Conservation (phyloP, 805 yeast species). For the Cyberlindnera nakhonratchasimensis region DNA sequence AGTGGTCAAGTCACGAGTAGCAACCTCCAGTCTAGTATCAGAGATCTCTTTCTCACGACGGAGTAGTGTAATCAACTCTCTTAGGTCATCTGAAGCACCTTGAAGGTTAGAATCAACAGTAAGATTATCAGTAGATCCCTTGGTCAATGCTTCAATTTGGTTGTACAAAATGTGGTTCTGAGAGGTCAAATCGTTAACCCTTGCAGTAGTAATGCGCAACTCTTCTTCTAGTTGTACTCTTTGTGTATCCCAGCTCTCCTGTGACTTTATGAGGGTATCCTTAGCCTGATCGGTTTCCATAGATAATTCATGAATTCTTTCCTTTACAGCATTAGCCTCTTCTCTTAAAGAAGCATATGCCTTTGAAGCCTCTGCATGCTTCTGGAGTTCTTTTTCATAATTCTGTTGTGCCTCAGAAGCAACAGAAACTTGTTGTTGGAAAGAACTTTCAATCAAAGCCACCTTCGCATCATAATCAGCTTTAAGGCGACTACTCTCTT, state of each 20-base stretch:
- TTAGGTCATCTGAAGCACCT: constrained; percentile 32
- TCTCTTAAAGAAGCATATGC: constrained; percentile 39
- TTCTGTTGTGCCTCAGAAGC: constrained; percentile 49
- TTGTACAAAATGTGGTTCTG: constrained; percentile 67
- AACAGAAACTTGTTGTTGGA: constrained; percentile 43
- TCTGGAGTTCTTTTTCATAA: constrained; percentile 52
- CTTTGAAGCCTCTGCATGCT: constrained; percentile 49
- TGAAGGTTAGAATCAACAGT: constrained; percentile 10
- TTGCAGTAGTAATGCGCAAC: constrained; percentile 40
- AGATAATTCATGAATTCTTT: constrained; percentile 25
- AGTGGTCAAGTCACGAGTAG: constrained; percentile 51
- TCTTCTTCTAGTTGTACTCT: constrained; percentile 43
- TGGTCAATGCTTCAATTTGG: constrained; percentile 51
- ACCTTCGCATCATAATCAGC: constrained; percentile 31
- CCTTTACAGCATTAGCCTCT: constrained; percentile 31
- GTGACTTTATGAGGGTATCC: constrained; percentile 33
- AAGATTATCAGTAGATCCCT: constrained; percentile 6
- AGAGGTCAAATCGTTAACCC: constrained; percentile 53
- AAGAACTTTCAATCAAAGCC: constrained; percentile 32
- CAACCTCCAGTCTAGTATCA: constrained; percentile 52
- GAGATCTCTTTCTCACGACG: constrained; percentile 74
- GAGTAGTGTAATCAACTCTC: constrained; percentile 56
- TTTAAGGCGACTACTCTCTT: constrained; percentile 26
- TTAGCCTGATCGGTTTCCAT: constrained; percentile 32
- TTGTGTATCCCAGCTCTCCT: constrained; percentile 45